phyloP scores from a whole-genome alignment of 169 alveolate genomes.

The Toxoplasma gondii region DNA sequence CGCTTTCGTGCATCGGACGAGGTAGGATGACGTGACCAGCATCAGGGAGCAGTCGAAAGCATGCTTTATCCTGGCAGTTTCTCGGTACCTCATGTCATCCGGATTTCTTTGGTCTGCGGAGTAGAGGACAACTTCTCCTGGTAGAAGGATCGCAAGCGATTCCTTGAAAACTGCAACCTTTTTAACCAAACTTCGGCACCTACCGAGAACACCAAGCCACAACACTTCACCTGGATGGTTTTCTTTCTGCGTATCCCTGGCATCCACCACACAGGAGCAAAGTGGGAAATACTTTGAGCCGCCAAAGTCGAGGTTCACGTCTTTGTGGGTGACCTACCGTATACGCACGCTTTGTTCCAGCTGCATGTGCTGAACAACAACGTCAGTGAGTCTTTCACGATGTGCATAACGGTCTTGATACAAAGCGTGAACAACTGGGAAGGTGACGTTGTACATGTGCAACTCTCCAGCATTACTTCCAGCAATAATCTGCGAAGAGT shows the following conservation, averaged over 20 bases:
- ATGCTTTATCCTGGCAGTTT: conserved; percentile 81
- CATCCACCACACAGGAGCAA: too few species aligned
- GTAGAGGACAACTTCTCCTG: conserved; percentile 78
- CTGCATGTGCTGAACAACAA: conserved; percentile 84
- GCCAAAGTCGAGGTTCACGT: too few species aligned
- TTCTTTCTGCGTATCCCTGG: too few species aligned
- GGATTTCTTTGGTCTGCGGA: conserved; percentile 77
- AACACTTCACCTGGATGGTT: too few species aligned
- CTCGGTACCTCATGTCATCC: conserved; percentile 84
- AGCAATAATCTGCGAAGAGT: conserved; percentile 72
- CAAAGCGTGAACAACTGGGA: conserved; percentile 87
- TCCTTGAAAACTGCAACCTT: conserved; percentile 92
- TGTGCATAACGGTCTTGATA: conserved; percentile 86
- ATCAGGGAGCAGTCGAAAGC: conserved; percentile 88
- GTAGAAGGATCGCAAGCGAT: conserved; percentile 90
- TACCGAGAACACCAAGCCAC: background rate
- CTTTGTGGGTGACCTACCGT: background rate
- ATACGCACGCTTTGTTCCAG: conserved; percentile 83
- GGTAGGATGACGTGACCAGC: conserved; percentile 85
- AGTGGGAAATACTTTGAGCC: too few species aligned
- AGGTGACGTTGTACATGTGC: conserved; percentile 78
- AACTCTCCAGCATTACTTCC: conserved; percentile 86
- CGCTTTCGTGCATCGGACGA: conserved; percentile 83
- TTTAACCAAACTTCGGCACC: conserved; percentile 90
- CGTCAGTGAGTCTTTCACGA: conserved; percentile 90